Conservation (phyloP, 306 rosid species). For the Ziziphus jujuba region DNA sequence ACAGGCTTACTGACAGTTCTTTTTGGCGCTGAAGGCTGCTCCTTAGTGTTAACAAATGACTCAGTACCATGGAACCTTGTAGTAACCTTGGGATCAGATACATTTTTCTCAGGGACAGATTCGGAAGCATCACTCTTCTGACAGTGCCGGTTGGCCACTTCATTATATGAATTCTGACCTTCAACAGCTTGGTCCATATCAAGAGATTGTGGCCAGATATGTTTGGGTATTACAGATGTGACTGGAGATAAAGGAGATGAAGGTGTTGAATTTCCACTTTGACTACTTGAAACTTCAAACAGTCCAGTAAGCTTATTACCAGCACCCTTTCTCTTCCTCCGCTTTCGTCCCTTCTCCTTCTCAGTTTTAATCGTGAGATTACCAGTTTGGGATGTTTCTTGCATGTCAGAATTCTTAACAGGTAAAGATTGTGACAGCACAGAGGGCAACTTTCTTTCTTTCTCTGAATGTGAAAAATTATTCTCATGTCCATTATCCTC, state of each 20-base stretch:
- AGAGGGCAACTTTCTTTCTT: constrained; percentile 37
- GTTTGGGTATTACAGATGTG: constrained; percentile 44
- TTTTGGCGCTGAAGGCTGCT: constrained; percentile 36
- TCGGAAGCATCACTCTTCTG: constrained; percentile 29
- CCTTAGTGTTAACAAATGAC: constrained; percentile 32
- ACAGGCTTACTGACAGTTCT: constrained; percentile 39
- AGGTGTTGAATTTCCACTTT: constrained; percentile 96
- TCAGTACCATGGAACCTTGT: constrained; percentile 16
- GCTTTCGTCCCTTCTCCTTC: constrained; percentile 67
- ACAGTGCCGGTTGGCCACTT: constrained; percentile 26
- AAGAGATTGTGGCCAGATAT: constrained; percentile 45
- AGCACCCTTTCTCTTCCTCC: constrained; percentile 65
- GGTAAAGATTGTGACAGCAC: constrained; percentile 25
- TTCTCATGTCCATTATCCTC: constrained; percentile 26
- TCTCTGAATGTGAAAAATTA: constrained; percentile 36
- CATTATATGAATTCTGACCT: constrained; percentile 35
- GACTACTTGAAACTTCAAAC: constrained; percentile 91
- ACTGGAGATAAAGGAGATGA: constrained; percentile 83
- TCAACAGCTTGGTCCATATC: constrained; percentile 53
- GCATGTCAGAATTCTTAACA: constrained; percentile 36
- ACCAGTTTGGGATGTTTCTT: constrained; percentile 43
- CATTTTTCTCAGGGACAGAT: constrained; percentile 33
- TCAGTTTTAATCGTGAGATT: constrained; percentile 67
- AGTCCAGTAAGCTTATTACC: constrained; percentile 49
- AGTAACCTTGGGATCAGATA: constrained; percentile 30